These are phyloP conservation scores for Hypoxylon sp. DNA, from an alignment of 2,329 filamentous ascomycete species.

Conservation along the genomic window DNA sequence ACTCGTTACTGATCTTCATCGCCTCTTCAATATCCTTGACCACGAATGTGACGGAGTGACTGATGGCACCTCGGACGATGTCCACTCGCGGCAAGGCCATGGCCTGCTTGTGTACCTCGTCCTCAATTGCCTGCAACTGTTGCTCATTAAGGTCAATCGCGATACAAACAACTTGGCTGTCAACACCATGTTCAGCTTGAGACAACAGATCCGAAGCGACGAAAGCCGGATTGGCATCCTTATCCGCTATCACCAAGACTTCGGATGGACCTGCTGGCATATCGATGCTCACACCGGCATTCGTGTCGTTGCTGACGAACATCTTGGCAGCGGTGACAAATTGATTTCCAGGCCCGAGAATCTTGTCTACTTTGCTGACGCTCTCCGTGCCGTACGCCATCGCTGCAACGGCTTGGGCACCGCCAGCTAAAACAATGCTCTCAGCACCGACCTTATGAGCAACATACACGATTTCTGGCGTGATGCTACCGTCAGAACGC, in stretches of 20 bases:
- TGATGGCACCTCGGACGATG: constrained; percentile 90
- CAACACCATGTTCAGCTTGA: constrained; percentile 95
- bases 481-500: constrained; percentile 87
- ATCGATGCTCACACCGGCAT: constrained; percentile 93
- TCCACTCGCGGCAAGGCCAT: constrained; percentile 89
- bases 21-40: constrained; percentile 79
- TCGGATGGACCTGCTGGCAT: constrained; percentile 98
- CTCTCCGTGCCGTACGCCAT: constrained; percentile 98
- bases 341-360: constrained; percentile 96
- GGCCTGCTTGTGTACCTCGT: constrained; percentile 90
- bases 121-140: constrained; percentile 85
- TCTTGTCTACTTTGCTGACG: constrained; percentile 97
- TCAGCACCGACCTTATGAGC: constrained; percentile 97
- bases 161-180: constrained; percentile 94
- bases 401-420: constrained; percentile 94
- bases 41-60: constrained; percentile 89
- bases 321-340: constrained; percentile 99
- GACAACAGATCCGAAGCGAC: constrained; percentile 95
- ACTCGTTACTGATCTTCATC: constrained; percentile 88
- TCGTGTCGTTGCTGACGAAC: constrained; percentile 97
- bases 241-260: constrained; percentile 94
- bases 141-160: constrained; percentile 82
- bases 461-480: constrained; percentile 96
- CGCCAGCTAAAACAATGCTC: constrained; percentile 94
- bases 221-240: constrained; percentile 89